These are phyloP conservation scores for Hydnomerulius pinastri DNA, from an alignment of 768 basidiomycete species.

Conservation along the genomic window DNA sequence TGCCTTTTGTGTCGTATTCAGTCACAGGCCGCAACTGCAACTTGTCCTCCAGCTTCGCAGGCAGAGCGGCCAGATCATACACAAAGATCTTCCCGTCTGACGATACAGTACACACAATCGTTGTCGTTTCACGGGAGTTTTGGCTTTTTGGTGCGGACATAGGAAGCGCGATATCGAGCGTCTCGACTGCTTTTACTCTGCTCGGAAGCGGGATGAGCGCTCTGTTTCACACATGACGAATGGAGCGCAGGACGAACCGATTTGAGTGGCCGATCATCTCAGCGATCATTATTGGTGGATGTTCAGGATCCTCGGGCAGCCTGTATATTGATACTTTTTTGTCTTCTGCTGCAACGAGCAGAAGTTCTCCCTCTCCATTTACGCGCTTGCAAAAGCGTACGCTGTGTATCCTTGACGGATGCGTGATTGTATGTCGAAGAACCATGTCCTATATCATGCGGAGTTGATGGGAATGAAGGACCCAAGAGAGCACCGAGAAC, in stretches of 20 bases:
- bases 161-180: conserved; percentile 61
- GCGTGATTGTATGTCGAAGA: conserved; percentile 68
- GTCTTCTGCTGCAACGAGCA: conserved; percentile 89
- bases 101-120: conserved; percentile 73
- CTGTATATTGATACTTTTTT: conserved; percentile 82
- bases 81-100: conserved; percentile 87
- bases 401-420: conserved; percentile 85
- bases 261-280: conserved; percentile 81
- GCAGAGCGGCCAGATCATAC: conserved; percentile 65
- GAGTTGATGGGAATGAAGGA: neutral
- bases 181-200: conserved; percentile 83
- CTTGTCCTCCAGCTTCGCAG: conserved; percentile 26
- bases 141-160: conserved; percentile 13
- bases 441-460: conserved; percentile 66
- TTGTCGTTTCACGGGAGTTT: conserved; percentile 45
- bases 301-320: conserved; percentile 46
- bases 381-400: conserved; percentile 71
- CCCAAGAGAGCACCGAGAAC: neutral
- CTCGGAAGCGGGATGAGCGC: conserved; percentile 2
- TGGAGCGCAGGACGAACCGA: conserved; percentile 61
- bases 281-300: conserved; percentile 61
- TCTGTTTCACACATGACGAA: neutral
- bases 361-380: conserved; percentile 58
- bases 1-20: conserved; percentile 83
- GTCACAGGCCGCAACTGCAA: conserved; percentile 55